Percentiles rank a stretch among this genome's conserved stretches.
These are phyloP conservation scores for Guadua angustifolia DNA, from an alignment of 176 grass and related monocot genomes.

Conservation along the genomic window DNA sequence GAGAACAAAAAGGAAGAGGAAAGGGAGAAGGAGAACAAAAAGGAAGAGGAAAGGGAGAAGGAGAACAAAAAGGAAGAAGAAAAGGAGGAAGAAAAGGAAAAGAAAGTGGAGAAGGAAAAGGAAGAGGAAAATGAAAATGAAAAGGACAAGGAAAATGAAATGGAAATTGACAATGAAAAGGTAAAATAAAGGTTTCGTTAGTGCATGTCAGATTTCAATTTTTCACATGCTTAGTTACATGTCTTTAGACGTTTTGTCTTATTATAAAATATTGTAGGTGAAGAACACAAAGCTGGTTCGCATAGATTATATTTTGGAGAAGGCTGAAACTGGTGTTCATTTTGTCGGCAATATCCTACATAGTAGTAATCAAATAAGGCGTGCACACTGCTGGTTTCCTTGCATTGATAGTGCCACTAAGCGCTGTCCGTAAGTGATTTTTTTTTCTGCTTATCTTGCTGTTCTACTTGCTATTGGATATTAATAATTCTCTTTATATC, in stretches of 20 bases:
- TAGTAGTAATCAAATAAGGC: slow-evolving; percentile 78
- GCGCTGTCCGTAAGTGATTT: slow-evolving; percentile 74
- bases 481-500: slow-evolving; percentile 22
- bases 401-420: slow-evolving; percentile 73
- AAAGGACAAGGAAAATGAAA: slow-evolving; percentile 38
- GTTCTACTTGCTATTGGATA: slow-evolving; percentile 40
- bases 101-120: slow-evolving; percentile 42
- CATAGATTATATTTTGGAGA: slow-evolving; percentile 91
- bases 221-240: slow-evolving; percentile 16
- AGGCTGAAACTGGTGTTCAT: slow-evolving; percentile 87
- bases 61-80: slow-evolving; percentile 42
- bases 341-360: slow-evolving; percentile 68
- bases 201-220: slow-evolving; percentile 17
- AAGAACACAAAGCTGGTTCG: slow-evolving; percentile 81
- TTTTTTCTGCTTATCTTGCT: slow-evolving; percentile 25
- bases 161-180: slow-evolving; percentile 47
- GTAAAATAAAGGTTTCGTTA: slow-evolving; percentile 35
- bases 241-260: slow-evolving; percentile 15
- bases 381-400: slow-evolving; percentile 92
- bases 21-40: background rate
- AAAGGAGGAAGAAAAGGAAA: background rate
- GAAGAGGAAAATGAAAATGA: slow-evolving; percentile 49
- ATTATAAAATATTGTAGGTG: slow-evolving; percentile 51
- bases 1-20: slow-evolving; percentile 46
- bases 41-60: background rate